Evolutionary conservation across 2,329 filamentous ascomycete genomes (phyloP).

Genomic region (Epichloe bromicola): DNA sequence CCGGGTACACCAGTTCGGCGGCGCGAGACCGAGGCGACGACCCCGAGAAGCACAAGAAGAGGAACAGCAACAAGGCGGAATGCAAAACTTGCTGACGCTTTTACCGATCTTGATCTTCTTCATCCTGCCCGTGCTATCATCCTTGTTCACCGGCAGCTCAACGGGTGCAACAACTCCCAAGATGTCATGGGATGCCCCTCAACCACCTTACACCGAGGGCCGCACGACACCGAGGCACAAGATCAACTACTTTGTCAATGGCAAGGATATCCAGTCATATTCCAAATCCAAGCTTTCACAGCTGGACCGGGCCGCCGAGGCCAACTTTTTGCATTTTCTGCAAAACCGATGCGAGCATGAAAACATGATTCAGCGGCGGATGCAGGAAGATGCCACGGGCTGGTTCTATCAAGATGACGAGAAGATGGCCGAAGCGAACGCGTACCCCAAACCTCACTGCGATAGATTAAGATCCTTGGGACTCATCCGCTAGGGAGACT

Average conservation of each 20-base stretch:
- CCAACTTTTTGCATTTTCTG: conserved; percentile 55
- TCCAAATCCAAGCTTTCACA: conserved; percentile 54
- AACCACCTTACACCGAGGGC: conserved; percentile 59
- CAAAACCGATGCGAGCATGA: conserved; percentile 65
- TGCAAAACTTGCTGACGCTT: conserved; percentile 56
- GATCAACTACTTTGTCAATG: conserved; percentile 77
- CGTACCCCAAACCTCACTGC: conserved; percentile 39
- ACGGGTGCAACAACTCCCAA: conserved; percentile 41
- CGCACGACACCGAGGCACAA: conserved; percentile 58
- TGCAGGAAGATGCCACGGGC: conserved; percentile 68
- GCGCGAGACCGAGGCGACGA: conserved; percentile 59
- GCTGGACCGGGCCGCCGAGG: conserved; percentile 68
- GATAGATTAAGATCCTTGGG: conserved; percentile 33
- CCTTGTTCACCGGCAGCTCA: conserved; percentile 50
- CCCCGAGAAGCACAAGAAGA: conserved; percentile 51
- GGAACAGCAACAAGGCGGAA: conserved; percentile 35
- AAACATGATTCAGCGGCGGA: conserved; percentile 46
- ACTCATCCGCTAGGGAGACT: conserved; percentile 12
- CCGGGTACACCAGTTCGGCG: conserved; percentile 91
- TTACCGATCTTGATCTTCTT: conserved; percentile 85
- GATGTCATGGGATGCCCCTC: conserved; percentile 62
- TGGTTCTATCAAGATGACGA: conserved; percentile 76
- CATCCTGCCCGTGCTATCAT: conserved; percentile 70
- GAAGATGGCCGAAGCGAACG: conserved; percentile 59
- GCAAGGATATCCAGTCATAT: conserved; percentile 59